Evolutionary conservation across 202 grass and related monocot genomes (phyloP).

Genomic region (Brachypodium distachyon): DNA sequence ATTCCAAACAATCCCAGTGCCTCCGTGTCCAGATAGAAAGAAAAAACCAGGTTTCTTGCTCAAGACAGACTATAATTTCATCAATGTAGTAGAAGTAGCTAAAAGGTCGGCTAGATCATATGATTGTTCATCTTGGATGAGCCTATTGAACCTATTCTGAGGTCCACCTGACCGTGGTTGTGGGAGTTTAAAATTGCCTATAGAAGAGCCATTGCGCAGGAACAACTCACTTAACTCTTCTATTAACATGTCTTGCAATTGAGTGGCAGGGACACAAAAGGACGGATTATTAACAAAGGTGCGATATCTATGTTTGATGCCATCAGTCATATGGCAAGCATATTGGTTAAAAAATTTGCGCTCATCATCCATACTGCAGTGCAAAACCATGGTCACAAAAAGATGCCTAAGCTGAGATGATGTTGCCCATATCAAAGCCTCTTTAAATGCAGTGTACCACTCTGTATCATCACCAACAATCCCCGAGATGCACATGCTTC

Average conservation of each 20-base stretch:
- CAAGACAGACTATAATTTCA: neutral
- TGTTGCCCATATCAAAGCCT: neutral
- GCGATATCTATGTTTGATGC: neutral
- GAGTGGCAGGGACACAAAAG: neutral
- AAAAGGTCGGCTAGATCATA: neutral
- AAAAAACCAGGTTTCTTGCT: neutral
- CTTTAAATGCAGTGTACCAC: neutral
- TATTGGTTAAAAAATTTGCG: neutral
- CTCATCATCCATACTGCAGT: neutral
- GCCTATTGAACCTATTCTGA: neutral
- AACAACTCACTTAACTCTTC: neutral
- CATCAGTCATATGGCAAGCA: neutral
- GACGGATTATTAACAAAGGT: neutral
- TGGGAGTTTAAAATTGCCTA: neutral
- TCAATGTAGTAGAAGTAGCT: neutral
- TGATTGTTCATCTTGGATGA: neutral
- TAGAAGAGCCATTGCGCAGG: neutral
- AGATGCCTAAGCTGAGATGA: neutral
- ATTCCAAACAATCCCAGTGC: neutral
- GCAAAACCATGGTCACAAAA: neutral
- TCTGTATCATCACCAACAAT: neutral
- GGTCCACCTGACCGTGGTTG: neutral
- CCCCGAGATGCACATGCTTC: neutral
- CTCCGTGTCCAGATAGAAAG: neutral
- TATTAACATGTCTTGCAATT: neutral